Conservation (phyloP, 345 rosid species). For the Populus davidiana region DNA sequence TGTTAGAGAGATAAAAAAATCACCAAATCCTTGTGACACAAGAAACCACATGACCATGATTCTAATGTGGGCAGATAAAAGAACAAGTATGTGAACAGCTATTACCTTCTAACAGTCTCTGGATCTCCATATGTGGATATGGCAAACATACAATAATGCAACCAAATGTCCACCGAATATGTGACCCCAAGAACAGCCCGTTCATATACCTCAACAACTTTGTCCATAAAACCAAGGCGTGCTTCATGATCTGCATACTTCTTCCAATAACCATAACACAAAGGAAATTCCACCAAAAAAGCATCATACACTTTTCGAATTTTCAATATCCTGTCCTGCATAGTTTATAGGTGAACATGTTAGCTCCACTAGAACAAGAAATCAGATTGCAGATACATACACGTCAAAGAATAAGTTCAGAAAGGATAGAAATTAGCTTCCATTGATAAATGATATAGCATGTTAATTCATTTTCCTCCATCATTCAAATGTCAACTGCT, state of each 20-base stretch:
- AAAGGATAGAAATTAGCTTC: not conserved
- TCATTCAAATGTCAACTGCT: not conserved
- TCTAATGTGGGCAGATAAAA: conserved; percentile 30
- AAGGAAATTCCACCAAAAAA: conserved; percentile 86
- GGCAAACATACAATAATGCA: conserved; percentile 82
- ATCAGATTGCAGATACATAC: not conserved
- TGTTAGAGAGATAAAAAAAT: conserved; percentile 55
- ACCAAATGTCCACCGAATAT: conserved; percentile 97
- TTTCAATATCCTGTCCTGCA: conserved; percentile 79
- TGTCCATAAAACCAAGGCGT: conserved; percentile 79
- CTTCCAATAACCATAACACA: conserved; percentile 99
- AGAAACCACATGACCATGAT: conserved; percentile 29
- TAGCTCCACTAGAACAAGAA: conserved; percentile 9
- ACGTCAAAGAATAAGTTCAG: not conserved
- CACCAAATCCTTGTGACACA: conserved; percentile 33
- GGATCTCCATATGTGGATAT: conserved; percentile 87
- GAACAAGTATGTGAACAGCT: conserved; percentile 13
- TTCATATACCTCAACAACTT: conserved; percentile 93
- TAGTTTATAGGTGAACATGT: conserved; percentile 6
- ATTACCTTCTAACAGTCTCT: conserved; percentile 90
- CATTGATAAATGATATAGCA: not conserved
- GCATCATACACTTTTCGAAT: conserved; percentile 83
- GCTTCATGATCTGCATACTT: conserved; percentile 98
- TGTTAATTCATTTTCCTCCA: not conserved
- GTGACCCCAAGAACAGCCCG: conserved; percentile 89